phyloP scores from a whole-genome alignment of 306 rosid genomes.

The Senna tora region DNA sequence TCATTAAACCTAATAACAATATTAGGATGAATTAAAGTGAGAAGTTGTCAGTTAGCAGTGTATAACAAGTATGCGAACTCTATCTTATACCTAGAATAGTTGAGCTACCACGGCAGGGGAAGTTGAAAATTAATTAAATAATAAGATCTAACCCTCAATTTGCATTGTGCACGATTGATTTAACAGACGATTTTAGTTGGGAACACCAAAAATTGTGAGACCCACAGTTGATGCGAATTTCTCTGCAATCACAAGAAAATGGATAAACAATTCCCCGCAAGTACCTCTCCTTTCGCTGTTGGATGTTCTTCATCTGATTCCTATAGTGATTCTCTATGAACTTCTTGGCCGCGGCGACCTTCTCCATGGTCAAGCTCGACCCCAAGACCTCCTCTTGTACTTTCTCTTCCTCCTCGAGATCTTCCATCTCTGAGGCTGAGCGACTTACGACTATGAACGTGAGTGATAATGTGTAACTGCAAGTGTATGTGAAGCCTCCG shows the following conservation, averaged over 20 bases:
- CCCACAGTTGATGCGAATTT: constrained; percentile 15
- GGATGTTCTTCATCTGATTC: constrained; percentile 97
- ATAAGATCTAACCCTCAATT: constrained; percentile 50
- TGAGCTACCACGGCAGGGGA: constrained; percentile 32
- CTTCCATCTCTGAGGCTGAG: constrained; percentile 67
- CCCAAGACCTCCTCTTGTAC: constrained; percentile 71
- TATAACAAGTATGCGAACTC: constrained; percentile 18
- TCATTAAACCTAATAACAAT: constrained; percentile 35
- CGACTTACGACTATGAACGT: constrained; percentile 27
- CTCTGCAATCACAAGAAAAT: constrained; percentile 29
- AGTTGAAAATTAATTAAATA: constrained; percentile 33
- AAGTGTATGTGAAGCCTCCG: constrained; percentile 27
- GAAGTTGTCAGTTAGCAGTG: constrained; percentile 17
- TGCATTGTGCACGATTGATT: constrained; percentile 38
- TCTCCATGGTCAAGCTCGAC: constrained; percentile 97
- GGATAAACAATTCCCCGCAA: constrained; percentile 2
- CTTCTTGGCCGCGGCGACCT: constrained; percentile 97
- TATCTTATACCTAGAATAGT: constrained; percentile 21
- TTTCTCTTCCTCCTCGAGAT: constrained; percentile 64
- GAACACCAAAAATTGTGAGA: constrained; percentile 21
- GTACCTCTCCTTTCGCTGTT: constrained; percentile 94
- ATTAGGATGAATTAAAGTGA: constrained; percentile 23
- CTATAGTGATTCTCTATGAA: constrained; percentile 95
- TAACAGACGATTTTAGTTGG: not conserved
- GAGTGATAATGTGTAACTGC: constrained; percentile 44